phyloP scores from a whole-genome alignment of 2,329 filamentous ascomycete species.

The Cercospora beticola region DNA sequence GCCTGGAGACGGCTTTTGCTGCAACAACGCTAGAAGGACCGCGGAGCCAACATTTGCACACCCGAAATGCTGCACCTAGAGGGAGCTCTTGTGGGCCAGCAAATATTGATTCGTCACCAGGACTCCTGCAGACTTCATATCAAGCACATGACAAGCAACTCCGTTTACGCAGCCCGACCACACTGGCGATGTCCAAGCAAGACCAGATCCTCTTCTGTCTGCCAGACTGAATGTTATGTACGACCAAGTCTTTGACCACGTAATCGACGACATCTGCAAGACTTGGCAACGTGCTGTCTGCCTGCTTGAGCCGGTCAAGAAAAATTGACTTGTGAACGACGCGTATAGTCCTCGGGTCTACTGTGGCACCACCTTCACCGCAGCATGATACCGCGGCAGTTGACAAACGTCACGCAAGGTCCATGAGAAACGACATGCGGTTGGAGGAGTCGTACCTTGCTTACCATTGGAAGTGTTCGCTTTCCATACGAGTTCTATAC shows the following conservation, averaged over 20 bases:
- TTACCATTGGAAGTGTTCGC: background rate
- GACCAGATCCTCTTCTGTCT: background rate
- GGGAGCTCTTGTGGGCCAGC: background rate
- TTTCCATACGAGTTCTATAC: background rate
- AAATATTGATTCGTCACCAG: conserved; percentile 3
- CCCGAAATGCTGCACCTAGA: background rate
- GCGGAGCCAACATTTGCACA: background rate
- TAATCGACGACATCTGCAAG: background rate
- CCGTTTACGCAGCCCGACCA: background rate
- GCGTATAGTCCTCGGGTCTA: background rate
- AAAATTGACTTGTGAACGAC: background rate
- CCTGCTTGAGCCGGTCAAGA: background rate
- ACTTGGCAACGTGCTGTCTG: background rate
- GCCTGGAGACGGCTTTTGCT: background rate
- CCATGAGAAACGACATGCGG: background rate
- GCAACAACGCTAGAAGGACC: background rate
- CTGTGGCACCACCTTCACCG: background rate
- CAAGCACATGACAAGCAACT: background rate
- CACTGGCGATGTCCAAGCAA: background rate
- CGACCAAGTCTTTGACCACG: background rate
- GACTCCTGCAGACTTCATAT: background rate
- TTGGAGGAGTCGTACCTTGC: background rate
- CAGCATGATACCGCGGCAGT: background rate
- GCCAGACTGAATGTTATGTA: background rate
- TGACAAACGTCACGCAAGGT: background rate